These are phyloP conservation scores for Microcos paniculata DNA, from an alignment of 345 rosid species.

Conservation along the genomic window DNA sequence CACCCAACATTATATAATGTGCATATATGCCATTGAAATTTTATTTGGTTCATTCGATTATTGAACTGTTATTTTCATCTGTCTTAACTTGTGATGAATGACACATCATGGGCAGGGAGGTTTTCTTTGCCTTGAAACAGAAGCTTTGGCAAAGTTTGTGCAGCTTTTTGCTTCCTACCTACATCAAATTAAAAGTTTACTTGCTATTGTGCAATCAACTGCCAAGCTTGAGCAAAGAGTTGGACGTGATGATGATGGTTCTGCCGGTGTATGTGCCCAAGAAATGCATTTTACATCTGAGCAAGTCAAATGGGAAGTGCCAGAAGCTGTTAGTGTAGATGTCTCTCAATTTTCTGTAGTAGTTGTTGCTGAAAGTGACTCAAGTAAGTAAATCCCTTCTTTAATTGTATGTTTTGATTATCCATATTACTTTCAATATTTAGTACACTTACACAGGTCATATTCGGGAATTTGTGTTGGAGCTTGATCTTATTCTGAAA, in stretches of 20 bases:
- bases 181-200: constrained; percentile 27
- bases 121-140: constrained; percentile 58
- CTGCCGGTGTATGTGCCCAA: constrained; percentile 15
- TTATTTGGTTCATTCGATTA: constrained; percentile 5
- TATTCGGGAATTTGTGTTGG: constrained; percentile 57
- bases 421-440: constrained; percentile 21
- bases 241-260: constrained; percentile 27
- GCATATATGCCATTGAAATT: background rate
- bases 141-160: constrained; percentile 48
- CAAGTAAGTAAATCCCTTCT: constrained; percentile 46
- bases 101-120: constrained; percentile 74
- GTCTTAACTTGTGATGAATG: constrained; percentile 8
- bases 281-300: constrained; percentile 30
- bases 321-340: constrained; percentile 45
- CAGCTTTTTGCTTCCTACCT: constrained; percentile 46
- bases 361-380: constrained; percentile 56
- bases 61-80: background rate
- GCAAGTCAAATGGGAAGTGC: constrained; percentile 33
- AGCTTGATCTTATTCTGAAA: constrained; percentile 53
- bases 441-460: constrained; percentile 49
- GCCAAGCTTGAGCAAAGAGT: constrained; percentile 29
- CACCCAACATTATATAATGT: background rate
- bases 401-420: constrained; percentile 16
- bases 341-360: constrained; percentile 57
- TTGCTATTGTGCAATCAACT: constrained; percentile 37